Evolutionary conservation across 1,284 basidiomycete species (phyloP).

Genomic region (Lentinula novae-zelandiae): DNA sequence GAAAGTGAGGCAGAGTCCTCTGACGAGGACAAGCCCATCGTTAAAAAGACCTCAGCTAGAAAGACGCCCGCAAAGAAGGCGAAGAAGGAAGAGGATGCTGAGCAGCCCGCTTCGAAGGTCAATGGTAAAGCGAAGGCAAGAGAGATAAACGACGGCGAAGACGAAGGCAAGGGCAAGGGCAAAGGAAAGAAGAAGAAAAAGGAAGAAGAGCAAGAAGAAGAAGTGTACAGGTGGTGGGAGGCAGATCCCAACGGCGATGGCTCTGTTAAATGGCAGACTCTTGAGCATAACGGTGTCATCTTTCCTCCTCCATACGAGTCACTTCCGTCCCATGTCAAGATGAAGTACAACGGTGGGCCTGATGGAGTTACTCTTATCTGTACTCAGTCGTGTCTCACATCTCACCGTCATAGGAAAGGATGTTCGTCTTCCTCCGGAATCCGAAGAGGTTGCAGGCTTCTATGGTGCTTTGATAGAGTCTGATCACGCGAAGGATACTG

Average conservation of each 20-base stretch:
- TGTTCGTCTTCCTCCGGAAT: slow-evolving; percentile 77
- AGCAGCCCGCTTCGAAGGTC: slow-evolving; percentile 26
- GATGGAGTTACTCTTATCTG: slow-evolving; percentile 10
- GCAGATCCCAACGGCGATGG: slow-evolving; percentile 65
- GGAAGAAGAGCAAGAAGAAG: slow-evolving; percentile 60
- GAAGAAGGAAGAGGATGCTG: slow-evolving; percentile 22
- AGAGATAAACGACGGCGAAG: slow-evolving; percentile 29
- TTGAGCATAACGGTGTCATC: slow-evolving; percentile 92
- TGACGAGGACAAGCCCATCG: slow-evolving; percentile 42
- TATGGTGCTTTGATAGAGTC: slow-evolving; percentile 93
- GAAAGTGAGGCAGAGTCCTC: slow-evolving; percentile 48
- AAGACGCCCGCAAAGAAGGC: slow-evolving; percentile 21
- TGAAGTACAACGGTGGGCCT: slow-evolving; percentile 87
- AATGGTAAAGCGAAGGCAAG: slow-evolving; percentile 33
- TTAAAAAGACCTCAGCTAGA: slow-evolving; percentile 25
- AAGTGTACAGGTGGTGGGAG: slow-evolving; percentile 84
- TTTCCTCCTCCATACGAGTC: slow-evolving; percentile 95
- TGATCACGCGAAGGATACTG: slow-evolving; percentile 86
- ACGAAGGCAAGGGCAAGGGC: slow-evolving; percentile 34
- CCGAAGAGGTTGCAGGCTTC: slow-evolving; percentile 98
- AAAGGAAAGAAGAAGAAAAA: slow-evolving; percentile 44
- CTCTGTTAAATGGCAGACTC: slow-evolving; percentile 85
- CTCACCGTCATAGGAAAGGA: slow-evolving; percentile 54
- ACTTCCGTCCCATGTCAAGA: slow-evolving; percentile 82
- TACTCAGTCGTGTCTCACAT: slow-evolving; percentile 18